Evolutionary conservation across 345 rosid genomes (phyloP).

Genomic region (Odontarrhena argentea): DNA sequence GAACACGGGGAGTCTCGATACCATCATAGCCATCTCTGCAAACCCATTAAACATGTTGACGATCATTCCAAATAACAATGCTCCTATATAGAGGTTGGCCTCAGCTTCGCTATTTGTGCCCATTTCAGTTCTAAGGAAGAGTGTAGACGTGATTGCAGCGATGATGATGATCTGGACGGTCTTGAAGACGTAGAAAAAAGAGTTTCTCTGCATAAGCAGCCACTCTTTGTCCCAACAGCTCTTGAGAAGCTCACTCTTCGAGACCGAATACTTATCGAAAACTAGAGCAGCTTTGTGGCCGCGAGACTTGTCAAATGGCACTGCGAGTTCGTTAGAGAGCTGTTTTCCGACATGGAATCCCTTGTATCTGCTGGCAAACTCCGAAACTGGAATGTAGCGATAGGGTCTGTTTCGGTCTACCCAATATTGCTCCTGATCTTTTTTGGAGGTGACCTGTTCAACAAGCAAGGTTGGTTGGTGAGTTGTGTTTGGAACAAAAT

Average conservation of each 20-base stretch:
- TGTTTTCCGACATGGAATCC: constrained; percentile 64
- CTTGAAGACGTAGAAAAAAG: constrained; percentile 63
- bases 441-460: constrained; percentile 71
- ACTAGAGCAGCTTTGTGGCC: constrained; percentile 70
- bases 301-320: constrained; percentile 55
- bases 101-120: constrained; percentile 36
- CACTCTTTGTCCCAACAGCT: constrained; percentile 77
- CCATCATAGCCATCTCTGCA: constrained; percentile 41
- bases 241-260: constrained; percentile 58
- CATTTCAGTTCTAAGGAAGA: constrained; percentile 42
- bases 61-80: constrained; percentile 38
- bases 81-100: constrained; percentile 35
- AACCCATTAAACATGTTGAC: constrained; percentile 45
- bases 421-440: constrained; percentile 87
- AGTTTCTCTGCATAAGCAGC: constrained; percentile 64
- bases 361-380: constrained; percentile 57
- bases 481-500: too few species aligned
- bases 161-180: constrained; percentile 60
- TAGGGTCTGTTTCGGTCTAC: constrained; percentile 56
- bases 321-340: constrained; percentile 52
- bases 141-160: constrained; percentile 46
- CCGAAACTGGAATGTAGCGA: constrained; percentile 55
- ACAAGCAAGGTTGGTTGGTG: too few species aligned
- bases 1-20: constrained; percentile 45
- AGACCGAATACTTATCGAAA: constrained; percentile 56